A percentile compares a stretch with the other conserved stretches of the same genome.
Conservation (phyloP, 2,329 filamentous ascomycete genomes). For the Claviceps sp. region DNA sequence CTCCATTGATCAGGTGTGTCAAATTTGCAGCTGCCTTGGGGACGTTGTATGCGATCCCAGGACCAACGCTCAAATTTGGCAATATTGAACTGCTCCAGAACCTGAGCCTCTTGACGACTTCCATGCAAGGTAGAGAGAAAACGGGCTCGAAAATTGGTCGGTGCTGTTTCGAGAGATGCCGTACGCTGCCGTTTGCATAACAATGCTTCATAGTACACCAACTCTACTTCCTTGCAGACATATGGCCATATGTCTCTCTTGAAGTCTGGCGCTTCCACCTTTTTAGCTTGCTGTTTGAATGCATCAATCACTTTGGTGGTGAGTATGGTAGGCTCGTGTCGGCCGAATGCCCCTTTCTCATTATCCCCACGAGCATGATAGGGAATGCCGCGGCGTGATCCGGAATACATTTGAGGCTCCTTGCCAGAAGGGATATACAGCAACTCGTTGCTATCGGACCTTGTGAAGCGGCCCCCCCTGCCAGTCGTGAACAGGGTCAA, state of each 20-base stretch:
- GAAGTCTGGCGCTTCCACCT: neutral
- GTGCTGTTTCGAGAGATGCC: neutral
- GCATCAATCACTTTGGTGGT: neutral
- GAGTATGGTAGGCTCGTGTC: conserved; percentile 1
- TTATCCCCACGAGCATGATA: conserved; percentile 6
- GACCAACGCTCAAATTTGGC: conserved; percentile 2
- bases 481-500: conserved; percentile 2
- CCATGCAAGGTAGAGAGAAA: neutral
- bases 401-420: conserved; percentile 4
- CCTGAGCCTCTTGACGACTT: neutral
- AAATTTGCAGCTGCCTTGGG: neutral
- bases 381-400: conserved; percentile 5
- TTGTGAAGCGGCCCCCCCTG: neutral
- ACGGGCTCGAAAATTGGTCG: neutral
- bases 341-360: conserved; percentile 3
- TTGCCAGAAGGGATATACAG: conserved; percentile 1
- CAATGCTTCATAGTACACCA: conserved; percentile 5
- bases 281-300: neutral
- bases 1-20: neutral
- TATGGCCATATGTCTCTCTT: conserved; percentile 2
- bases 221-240: conserved; percentile 3
- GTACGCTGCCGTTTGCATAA: neutral
- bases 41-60: conserved; percentile 4
- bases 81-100: conserved; percentile 3
- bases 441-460: neutral